A percentile compares a stretch with the other conserved stretches of the same genome.
Evolutionary conservation across 2,329 filamentous ascomycete species (phyloP).

Genomic region (Ceratocystis huliohia): DNA sequence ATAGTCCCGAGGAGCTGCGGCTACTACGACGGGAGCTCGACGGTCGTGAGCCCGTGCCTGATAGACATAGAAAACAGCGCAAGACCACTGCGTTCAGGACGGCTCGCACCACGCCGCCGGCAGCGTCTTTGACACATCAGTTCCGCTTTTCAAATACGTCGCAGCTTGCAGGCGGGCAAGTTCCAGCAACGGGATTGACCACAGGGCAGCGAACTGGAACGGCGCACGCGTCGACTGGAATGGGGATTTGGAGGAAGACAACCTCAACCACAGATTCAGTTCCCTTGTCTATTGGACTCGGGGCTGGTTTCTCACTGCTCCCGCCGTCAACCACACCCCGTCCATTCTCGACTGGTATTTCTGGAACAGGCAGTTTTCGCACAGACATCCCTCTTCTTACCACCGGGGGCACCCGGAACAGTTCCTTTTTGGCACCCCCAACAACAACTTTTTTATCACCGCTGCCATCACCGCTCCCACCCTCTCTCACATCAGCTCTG

Average conservation of each 20-base stretch:
- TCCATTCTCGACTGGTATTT: background rate
- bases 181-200: background rate
- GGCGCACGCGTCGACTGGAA: background rate
- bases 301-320: conserved; percentile 1
- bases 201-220: background rate
- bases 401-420: background rate
- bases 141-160: conserved; percentile 1
- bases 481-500: background rate
- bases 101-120: background rate
- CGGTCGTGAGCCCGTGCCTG: background rate
- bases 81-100: background rate
- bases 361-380: background rate
- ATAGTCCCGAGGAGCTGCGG: conserved; percentile 1
- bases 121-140: background rate
- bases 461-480: background rate
- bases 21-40: background rate
- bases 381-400: background rate
- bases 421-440: background rate
- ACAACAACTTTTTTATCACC: background rate
- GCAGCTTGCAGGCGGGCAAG: background rate
- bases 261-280: background rate
- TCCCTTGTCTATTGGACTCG: background rate
- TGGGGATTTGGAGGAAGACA: background rate
- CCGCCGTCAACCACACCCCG: background rate
- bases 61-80: background rate